phyloP scores from a whole-genome alignment of 371 early-diverging fungal species.

The Mortierella sp. region DNA sequence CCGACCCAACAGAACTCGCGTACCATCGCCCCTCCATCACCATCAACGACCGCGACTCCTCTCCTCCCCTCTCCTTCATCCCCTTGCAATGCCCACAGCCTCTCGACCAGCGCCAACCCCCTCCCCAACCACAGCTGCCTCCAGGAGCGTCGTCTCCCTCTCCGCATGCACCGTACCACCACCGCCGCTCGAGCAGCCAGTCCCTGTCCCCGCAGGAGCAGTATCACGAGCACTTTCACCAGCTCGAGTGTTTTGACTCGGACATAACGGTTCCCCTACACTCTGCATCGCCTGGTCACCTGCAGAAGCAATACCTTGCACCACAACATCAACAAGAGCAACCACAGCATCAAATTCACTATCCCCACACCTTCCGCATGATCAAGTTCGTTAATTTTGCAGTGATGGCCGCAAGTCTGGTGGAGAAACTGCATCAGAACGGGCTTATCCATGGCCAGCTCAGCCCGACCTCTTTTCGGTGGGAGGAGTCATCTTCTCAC shows the following conservation, averaged over 20 bases:
- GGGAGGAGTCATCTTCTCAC: conserved; percentile 32
- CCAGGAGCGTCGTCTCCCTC: conserved; percentile 3
- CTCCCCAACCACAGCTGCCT: background rate
- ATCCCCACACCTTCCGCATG: conserved; percentile 25
- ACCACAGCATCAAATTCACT: conserved; percentile 1
- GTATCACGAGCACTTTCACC: conserved; percentile 6
- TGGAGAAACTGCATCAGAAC: conserved; percentile 42
- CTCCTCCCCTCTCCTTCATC: background rate
- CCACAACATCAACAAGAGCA: conserved; percentile 11
- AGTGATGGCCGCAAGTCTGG: conserved; percentile 30
- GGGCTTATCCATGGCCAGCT: conserved; percentile 51
- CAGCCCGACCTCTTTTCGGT: conserved; percentile 40
- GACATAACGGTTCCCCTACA: background rate
- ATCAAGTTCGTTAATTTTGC: conserved; percentile 40
- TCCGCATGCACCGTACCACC: background rate
- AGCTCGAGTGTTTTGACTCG: background rate
- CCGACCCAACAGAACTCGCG: background rate
- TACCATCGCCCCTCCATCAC: conserved; percentile 8
- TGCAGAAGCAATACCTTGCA: background rate
- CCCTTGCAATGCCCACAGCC: background rate
- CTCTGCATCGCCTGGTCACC: background rate
- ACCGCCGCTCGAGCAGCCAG: conserved; percentile 24
- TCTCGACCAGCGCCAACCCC: background rate
- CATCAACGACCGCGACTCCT: conserved; percentile 7
- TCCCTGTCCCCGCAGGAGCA: conserved; percentile 19